phyloP scores from a whole-genome alignment of 2,329 filamentous ascomycete genomes.

The Aspergillus sojae region DNA sequence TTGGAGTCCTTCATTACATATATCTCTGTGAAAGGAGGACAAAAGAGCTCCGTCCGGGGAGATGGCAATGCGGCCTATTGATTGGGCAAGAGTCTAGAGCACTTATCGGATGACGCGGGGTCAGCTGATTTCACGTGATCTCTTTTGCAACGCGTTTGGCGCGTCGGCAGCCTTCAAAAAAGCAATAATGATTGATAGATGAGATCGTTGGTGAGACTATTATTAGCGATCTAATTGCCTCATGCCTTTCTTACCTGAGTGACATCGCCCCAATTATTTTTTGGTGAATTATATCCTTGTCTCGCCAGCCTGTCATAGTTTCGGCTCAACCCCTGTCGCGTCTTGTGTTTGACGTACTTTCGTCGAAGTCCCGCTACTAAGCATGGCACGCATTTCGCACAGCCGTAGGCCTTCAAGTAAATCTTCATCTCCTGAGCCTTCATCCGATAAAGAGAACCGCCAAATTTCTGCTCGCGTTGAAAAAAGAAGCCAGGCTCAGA shows the following conservation, averaged over 20 bases:
- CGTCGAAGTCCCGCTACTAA: slow-evolving; percentile 21
- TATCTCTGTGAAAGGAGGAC: neutral
- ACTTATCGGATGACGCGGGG: slow-evolving; percentile 17
- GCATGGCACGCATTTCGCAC: slow-evolving; percentile 31
- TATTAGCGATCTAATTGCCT: neutral
- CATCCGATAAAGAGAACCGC: slow-evolving; percentile 56
- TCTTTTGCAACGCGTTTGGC: slow-evolving; percentile 9
- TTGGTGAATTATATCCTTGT: slow-evolving; percentile 2
- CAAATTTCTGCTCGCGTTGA: slow-evolving; percentile 25
- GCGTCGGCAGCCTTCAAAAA: neutral
- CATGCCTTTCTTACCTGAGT: neutral
- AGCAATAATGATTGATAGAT: neutral
- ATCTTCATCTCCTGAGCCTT: slow-evolving; percentile 38
- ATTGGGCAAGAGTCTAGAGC: slow-evolving; percentile 14
- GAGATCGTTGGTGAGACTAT: neutral
- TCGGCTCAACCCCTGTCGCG: slow-evolving; percentile 11
- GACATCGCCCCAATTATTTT: neutral
- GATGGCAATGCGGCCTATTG: slow-evolving; percentile 4
- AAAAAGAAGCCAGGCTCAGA: slow-evolving; percentile 47
- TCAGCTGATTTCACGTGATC: slow-evolving; percentile 15
- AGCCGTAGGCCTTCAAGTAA: slow-evolving; percentile 21
- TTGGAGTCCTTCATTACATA: slow-evolving; percentile 15
- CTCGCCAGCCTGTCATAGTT: slow-evolving; percentile 1
- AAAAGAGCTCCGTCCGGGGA: slow-evolving; percentile 13
- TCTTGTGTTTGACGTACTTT: slow-evolving; percentile 7